Conservation (phyloP, 352 stramenopile genomes). For the Globisporangium irregulare region DNA sequence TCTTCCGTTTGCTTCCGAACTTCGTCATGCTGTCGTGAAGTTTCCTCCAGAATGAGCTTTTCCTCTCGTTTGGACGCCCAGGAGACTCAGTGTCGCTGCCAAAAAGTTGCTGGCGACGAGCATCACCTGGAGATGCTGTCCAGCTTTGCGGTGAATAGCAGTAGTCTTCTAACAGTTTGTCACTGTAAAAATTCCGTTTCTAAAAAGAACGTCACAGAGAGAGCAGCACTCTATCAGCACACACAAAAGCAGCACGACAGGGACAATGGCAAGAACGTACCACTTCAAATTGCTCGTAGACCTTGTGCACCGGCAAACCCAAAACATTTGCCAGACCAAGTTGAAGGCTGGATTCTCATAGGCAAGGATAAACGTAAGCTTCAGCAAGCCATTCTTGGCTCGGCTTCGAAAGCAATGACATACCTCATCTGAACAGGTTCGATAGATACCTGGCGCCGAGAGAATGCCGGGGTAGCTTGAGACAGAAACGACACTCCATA, state of each 20-base stretch:
- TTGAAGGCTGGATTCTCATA: conserved; percentile 43
- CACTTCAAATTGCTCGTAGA: conserved; percentile 79
- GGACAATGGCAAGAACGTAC: conserved; percentile 22
- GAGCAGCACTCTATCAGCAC: neutral
- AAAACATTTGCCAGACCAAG: conserved; percentile 73
- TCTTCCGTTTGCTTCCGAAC: conserved; percentile 57
- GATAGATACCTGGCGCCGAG: conserved; percentile 59
- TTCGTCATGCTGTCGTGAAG: conserved; percentile 70
- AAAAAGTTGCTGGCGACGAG: conserved; percentile 67
- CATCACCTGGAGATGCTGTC: conserved; percentile 69
- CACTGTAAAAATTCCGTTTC: conserved; percentile 78
- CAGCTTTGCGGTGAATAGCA: conserved; percentile 85
- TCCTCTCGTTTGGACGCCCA: conserved; percentile 26
- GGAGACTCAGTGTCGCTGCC: conserved; percentile 60
- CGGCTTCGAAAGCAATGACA: neutral
- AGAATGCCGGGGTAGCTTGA: conserved; percentile 49
- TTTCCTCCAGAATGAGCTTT: conserved; percentile 72
- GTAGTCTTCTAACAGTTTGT: conserved; percentile 80
- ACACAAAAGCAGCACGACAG: neutral
- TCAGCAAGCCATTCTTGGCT: neutral
- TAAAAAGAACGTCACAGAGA: conserved; percentile 16
- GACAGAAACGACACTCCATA: conserved; percentile 77
- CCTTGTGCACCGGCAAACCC: conserved; percentile 53
- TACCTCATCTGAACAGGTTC: conserved; percentile 81
- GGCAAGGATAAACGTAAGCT: neutral